phyloP scores from a whole-genome alignment of 805 yeast species.

The Schwanniomyces yamadae region DNA sequence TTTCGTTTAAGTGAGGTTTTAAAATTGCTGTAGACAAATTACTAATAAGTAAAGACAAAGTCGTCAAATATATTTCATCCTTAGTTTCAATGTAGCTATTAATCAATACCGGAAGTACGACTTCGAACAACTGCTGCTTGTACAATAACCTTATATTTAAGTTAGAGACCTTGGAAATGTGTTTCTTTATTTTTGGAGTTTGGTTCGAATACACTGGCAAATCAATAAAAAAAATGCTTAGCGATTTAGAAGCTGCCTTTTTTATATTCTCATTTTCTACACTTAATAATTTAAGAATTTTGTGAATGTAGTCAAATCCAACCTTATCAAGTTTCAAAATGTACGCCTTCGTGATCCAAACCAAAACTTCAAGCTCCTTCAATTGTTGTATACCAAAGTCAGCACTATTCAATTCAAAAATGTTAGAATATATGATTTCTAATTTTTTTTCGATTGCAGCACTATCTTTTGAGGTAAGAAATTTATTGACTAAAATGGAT shows the following conservation, averaged over 20 bases:
- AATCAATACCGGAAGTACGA: conserved; percentile 56
- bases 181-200: conserved; percentile 22
- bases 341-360: conserved; percentile 76
- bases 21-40: conserved; percentile 64
- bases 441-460: conserved; percentile 4
- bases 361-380: conserved; percentile 48
- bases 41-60: conserved; percentile 66
- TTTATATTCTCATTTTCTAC: conserved; percentile 28
- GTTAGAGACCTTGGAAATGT: conserved; percentile 46
- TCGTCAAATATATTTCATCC: conserved; percentile 57
- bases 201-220: conserved; percentile 56
- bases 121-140: conserved; percentile 76
- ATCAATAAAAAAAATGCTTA: conserved; percentile 68
- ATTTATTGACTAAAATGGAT: conserved; percentile 53
- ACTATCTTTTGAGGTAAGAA: conserved; percentile 8
- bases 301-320: conserved; percentile 24
- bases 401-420: neutral
- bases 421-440: conserved; percentile 8
- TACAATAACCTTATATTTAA: conserved; percentile 65
- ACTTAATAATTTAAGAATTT: conserved; percentile 23
- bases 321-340: conserved; percentile 52
- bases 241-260: conserved; percentile 44
- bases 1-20: conserved; percentile 56
- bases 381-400: neutral
- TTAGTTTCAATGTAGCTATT: conserved; percentile 39